Evolutionary conservation across 2,329 filamentous ascomycete genomes (phyloP).

Genomic region (Pseudogymnoascus sp.): DNA sequence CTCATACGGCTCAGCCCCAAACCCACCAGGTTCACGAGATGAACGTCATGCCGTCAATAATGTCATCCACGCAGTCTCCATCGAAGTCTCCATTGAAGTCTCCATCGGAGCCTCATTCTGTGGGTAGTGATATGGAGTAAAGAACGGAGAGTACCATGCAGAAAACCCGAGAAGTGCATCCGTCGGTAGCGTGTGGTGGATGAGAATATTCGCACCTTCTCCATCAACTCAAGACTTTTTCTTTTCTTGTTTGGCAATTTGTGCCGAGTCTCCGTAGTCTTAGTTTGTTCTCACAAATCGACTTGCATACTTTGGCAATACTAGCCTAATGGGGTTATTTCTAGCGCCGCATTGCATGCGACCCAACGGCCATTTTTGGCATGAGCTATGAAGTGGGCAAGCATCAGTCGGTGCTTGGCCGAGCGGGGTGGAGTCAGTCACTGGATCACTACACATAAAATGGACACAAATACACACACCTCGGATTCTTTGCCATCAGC

Average conservation of each 20-base stretch:
- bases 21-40: not conserved
- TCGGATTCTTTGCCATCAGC: not conserved
- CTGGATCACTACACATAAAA: not conserved
- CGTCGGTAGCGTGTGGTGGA: not conserved
- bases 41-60: constrained; percentile 3
- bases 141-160: not conserved
- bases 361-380: not conserved
- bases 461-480: not conserved
- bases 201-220: not conserved
- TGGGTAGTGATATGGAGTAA: not conserved
- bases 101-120: not conserved
- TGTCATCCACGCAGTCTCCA: not conserved
- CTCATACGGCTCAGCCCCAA: not conserved
- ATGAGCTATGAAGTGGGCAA: not conserved
- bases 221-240: not conserved
- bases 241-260: not conserved
- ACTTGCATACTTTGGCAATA: not conserved
- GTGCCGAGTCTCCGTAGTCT: not conserved
- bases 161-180: not conserved
- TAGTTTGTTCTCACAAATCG: not conserved
- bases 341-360: not conserved
- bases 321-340: not conserved
- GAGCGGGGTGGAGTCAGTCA: not conserved
- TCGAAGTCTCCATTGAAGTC: not conserved
- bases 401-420: not conserved